Base-by-base conservation (phyloP, 2,329 filamentous ascomycete genomes). In the Phaeosphaeria sp. region DNA sequence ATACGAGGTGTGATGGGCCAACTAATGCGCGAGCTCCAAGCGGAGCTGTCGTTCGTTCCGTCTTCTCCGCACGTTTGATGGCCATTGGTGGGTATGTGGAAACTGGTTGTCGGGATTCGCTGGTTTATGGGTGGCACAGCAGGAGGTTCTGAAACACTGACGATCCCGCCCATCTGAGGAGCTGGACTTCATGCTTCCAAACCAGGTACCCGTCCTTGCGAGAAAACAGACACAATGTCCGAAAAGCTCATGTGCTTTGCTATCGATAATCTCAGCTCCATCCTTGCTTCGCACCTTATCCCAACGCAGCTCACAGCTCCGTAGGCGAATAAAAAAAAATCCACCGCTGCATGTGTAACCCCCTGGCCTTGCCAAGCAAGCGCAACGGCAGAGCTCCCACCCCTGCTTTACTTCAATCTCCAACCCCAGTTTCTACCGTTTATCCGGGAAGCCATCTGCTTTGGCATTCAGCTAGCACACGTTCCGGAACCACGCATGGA, bases 391-490 rank as follows among this genome's bases (percentile, higher is more conserved):
- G 30, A 36, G 30, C 11, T 7, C 3, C 30, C 30, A n/a, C n/a
- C n/a, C n/a, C 30, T 36, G 30, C 30, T 36, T 13, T 36, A 13
- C 25, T 7, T 33, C 42, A 22, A 53, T 40, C 27, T 44, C n/a
- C 15, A 46, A 51, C 52, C 59, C 52, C 46, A 50, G 46, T 55
- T 48, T 53, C 55, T 53, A 56, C 60, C 56, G 42, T 62, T 62
- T 62, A 62, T 45, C 56, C 59, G 59, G 57, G 60, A 55, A 33
- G 22, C 47, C 22, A 55, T 53, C 36, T 47, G 46, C n/a, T n/a
- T n/a, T n/a, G n/a, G n/a, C n/a, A n/a, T n/a, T n/a, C n/a, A n/a
- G n/a, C n/a, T n/a, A n/a, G n/a, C 6, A 40, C 50, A 48, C 51
- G 49, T 57, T 54, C 49, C 51, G 49, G 49, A 59, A 51, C 50